Conservation (phyloP, 352 stramenopile genomes). For the Pythium insidiosum region DNA sequence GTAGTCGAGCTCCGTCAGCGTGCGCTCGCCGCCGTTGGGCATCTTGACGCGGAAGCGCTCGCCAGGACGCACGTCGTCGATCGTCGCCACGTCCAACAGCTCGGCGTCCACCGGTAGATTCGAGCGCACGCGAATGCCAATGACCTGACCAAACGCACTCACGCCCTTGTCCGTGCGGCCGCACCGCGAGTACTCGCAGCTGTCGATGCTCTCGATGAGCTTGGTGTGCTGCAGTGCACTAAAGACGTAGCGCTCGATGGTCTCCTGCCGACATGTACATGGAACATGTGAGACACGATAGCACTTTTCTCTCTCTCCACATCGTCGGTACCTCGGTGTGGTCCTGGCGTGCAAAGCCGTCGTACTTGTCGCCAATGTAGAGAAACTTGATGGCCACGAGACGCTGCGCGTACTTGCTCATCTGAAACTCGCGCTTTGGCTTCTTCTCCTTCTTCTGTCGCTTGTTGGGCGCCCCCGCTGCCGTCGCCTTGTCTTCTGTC, state of each 20-base stretch:
- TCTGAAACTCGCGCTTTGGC: conserved; percentile 57
- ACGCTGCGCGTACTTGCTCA: conserved; percentile 71
- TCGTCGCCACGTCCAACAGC: conserved; percentile 47
- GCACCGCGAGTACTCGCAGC: conserved; percentile 91
- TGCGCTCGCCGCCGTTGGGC: conserved; percentile 50
- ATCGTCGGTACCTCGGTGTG: conserved; percentile 51
- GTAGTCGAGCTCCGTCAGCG: conserved; percentile 93
- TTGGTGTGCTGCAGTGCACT: conserved; percentile 89
- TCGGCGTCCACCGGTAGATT: conserved; percentile 58
- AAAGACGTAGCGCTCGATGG: conserved; percentile 92
- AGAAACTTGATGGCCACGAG: conserved; percentile 77
- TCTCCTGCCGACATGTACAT: too few relatives aligned
- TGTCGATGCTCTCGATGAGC: conserved; percentile 83
- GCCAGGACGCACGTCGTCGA: conserved; percentile 60
- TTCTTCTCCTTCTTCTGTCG: conserved; percentile 53
- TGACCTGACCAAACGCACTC: conserved; percentile 79
- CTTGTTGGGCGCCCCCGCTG: conserved; percentile 9
- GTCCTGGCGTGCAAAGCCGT: conserved; percentile 83
- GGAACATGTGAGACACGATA: too few relatives aligned
- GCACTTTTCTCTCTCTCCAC: too few relatives aligned
- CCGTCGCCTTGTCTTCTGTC: conserved; percentile 9
- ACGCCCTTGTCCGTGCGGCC: conserved; percentile 97
- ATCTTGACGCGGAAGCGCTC: conserved; percentile 58
- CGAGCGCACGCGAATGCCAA: conserved; percentile 62
- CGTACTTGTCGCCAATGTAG: conserved; percentile 84